Percentiles rank a stretch among this genome's conserved stretches.
Conservation (phyloP, 495 filamentous ascomycete species). For the Umbilicaria muhlenbergii region DNA sequence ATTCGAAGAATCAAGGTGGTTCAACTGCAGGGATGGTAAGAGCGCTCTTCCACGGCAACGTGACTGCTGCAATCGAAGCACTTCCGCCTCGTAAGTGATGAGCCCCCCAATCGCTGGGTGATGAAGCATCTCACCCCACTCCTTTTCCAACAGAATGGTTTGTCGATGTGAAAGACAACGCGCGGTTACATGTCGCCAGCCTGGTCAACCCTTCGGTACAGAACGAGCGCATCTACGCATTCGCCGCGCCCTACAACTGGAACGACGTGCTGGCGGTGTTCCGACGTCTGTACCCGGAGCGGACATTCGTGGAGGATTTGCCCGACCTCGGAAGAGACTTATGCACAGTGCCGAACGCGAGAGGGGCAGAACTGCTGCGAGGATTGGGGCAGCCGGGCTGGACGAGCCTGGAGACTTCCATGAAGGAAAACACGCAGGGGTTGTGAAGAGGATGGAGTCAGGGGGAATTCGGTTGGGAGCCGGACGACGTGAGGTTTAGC, state of each 20-base stretch:
- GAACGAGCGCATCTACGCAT: conserved; percentile 32
- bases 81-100: conserved; percentile 15
- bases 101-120: neutral
- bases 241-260: conserved; percentile 22
- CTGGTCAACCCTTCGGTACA: conserved; percentile 25
- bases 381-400: conserved; percentile 9
- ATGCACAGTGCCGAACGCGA: conserved; percentile 9
- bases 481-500: too few species aligned
- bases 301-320: conserved; percentile 11
- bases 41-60: conserved; percentile 15
- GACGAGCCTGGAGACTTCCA: conserved; percentile 6
- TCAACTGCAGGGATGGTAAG: conserved; percentile 15
- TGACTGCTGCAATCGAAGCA: conserved; percentile 2
- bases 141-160: conserved; percentile 17
- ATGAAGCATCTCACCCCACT: neutral
- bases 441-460: too few species aligned
- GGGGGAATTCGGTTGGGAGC: too few species aligned
- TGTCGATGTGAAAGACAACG: conserved; percentile 34
- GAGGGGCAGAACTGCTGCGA: conserved; percentile 11
- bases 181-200: conserved; percentile 29
- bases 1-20: conserved; percentile 9
- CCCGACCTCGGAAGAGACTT: conserved; percentile 12
- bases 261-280: conserved; percentile 16
- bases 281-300: conserved; percentile 10
- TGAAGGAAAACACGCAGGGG: conserved; percentile 1